A percentile compares a stretch with the other conserved stretches of the same genome.
phyloP scores from a whole-genome alignment of 2,329 filamentous ascomycete species.

The Mycosphaerella sp. region DNA sequence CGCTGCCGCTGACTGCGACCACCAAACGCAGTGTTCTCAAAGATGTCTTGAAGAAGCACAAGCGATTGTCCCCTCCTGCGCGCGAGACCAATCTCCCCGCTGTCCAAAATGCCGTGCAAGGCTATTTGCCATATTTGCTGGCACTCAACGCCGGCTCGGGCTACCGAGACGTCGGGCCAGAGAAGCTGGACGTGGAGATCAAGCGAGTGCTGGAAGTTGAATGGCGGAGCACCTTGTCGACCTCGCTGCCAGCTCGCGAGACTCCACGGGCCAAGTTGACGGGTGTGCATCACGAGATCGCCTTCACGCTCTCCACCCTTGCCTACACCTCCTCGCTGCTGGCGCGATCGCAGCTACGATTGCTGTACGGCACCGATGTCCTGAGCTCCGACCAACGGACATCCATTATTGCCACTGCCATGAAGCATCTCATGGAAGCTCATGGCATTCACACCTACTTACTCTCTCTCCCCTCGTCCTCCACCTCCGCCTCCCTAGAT shows the following conservation, averaged over 20 bases:
- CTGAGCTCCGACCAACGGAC: conserved; percentile 60
- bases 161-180: conserved; percentile 42
- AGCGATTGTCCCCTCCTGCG: conserved; percentile 67
- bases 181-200: conserved; percentile 62
- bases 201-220: conserved; percentile 60
- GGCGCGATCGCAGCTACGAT: conserved; percentile 65
- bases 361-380: conserved; percentile 62
- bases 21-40: conserved; percentile 78
- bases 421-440: conserved; percentile 69
- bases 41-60: conserved; percentile 80
- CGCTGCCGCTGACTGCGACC: conserved; percentile 73
- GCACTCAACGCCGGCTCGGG: conserved; percentile 66
- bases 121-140: conserved; percentile 78
- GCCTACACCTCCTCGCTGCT: conserved; percentile 67
- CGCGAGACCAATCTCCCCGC: conserved; percentile 64
- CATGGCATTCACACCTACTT: conserved; percentile 72
- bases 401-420: conserved; percentile 64
- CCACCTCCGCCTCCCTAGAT: conserved; percentile 44
- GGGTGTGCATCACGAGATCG: conserved; percentile 75
- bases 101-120: conserved; percentile 62
- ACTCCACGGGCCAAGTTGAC: conserved; percentile 60
- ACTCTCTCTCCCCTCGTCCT: conserved; percentile 33
- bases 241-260: conserved; percentile 59
- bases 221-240: conserved; percentile 77
- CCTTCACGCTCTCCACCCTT: conserved; percentile 69